A percentile compares a stretch with the other conserved stretches of the same genome.
These are phyloP conservation scores for Sporobolomyces roseus DNA, from an alignment of 768 basidiomycete genomes.

Conservation along the genomic window DNA sequence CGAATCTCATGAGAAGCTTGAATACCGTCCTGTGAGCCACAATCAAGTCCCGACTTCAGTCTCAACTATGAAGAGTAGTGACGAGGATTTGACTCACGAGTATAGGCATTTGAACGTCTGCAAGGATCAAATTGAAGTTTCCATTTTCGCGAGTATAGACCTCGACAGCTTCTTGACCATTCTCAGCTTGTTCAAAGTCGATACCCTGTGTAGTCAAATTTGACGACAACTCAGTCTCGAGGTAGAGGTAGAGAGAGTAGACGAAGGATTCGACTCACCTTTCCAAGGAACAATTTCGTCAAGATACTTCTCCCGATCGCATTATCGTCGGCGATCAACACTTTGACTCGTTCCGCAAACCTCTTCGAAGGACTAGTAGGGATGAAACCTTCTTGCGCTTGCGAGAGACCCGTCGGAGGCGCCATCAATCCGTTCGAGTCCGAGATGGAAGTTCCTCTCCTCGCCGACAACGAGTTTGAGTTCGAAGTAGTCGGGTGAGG, in stretches of 20 bases:
- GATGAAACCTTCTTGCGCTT: conserved; percentile 7
- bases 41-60: neutral
- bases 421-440: too few relatives aligned
- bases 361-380: conserved; percentile 1
- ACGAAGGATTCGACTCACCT: conserved; percentile 3
- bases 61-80: neutral
- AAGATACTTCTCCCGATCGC: conserved; percentile 23
- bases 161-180: conserved; percentile 35
- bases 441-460: neutral
- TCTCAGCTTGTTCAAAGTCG: conserved; percentile 20
- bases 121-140: conserved; percentile 1
- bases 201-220: conserved; percentile 8
- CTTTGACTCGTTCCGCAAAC: conserved; percentile 1
- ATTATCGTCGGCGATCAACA: conserved; percentile 32
- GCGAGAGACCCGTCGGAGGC: neutral
- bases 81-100: neutral
- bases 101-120: conserved; percentile 33
- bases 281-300: conserved; percentile 26
- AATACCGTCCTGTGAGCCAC: conserved; percentile 24
- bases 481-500: neutral
- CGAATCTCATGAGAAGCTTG: conserved; percentile 16
- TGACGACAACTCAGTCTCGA: neutral
- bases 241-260: neutral
- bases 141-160: conserved; percentile 4
- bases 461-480: neutral